A percentile compares a stretch with the other conserved stretches of the same genome.
phyloP scores from a whole-genome alignment of 139 green algal genomes.

The Mesostigma viride region DNA sequence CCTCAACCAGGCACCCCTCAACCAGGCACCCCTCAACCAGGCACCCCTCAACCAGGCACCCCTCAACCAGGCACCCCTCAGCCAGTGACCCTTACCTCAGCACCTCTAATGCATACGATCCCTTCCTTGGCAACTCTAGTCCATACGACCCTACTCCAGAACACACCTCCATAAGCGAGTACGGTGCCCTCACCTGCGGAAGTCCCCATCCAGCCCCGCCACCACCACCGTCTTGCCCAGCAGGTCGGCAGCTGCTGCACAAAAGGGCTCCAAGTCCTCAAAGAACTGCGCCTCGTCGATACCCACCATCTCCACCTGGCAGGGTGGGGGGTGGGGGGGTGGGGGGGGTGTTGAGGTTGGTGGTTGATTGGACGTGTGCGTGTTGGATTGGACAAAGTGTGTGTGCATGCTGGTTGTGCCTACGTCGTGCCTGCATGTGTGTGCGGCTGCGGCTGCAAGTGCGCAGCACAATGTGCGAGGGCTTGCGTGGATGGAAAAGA shows the following conservation, averaged over 20 bases:
- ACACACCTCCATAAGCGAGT: too few relatives aligned
- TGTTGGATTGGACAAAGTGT: too few relatives aligned
- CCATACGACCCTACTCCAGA: too few relatives aligned
- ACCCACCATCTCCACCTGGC: slow-evolving; percentile 46
- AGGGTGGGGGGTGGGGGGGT: neutral
- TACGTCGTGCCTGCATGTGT: neutral
- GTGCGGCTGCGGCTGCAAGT: neutral
- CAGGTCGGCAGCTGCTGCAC: slow-evolving; percentile 43
- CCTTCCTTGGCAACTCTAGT: too few relatives aligned
- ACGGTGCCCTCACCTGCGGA: slow-evolving; percentile 36
- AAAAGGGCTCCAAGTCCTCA: slow-evolving; percentile 56
- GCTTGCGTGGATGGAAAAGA: neutral
- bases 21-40: too few relatives aligned
- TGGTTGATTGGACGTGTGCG: too few relatives aligned
- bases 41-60: too few relatives aligned
- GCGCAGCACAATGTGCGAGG: neutral
- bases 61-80: too few relatives aligned
- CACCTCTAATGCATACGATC: too few relatives aligned
- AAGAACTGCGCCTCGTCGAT: slow-evolving; percentile 82
- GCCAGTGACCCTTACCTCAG: too few relatives aligned
- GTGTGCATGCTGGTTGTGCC: neutral
- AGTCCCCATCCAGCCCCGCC: slow-evolving; percentile 46
- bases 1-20: too few relatives aligned
- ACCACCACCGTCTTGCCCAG: slow-evolving; percentile 32
- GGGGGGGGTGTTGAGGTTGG: neutral